Evolutionary conservation across 2,329 filamentous ascomycete species (phyloP).

Genomic region (Exophiala xenobiotica): DNA sequence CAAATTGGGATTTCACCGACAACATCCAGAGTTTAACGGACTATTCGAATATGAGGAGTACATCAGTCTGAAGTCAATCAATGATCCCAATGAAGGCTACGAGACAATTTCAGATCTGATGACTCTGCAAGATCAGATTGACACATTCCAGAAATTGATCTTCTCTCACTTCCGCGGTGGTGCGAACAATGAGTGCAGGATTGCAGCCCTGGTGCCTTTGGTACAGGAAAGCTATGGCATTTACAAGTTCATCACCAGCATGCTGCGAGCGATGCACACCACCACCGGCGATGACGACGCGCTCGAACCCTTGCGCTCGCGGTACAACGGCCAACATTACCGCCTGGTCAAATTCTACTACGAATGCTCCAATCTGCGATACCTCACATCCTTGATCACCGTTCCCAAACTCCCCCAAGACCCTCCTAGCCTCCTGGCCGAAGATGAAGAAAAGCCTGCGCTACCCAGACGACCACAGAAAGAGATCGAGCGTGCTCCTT

Average conservation of each 20-base stretch:
- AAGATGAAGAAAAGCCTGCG: constrained; percentile 80
- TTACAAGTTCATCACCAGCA: constrained; percentile 99
- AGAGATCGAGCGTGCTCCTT: constrained; percentile 69
- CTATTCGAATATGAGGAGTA: constrained; percentile 99
- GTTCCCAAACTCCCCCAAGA: constrained; percentile 95
- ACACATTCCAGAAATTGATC: constrained; percentile 96
- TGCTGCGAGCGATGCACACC: constrained; percentile 96
- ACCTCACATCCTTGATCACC: constrained; percentile 92
- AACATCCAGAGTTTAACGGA: constrained; percentile 95
- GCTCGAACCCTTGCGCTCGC: constrained; percentile 77
- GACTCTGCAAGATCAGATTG: constrained; percentile 96
- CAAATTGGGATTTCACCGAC: constrained; percentile 93
- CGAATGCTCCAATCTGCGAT: constrained; percentile 95
- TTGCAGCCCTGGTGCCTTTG: constrained; percentile 86
- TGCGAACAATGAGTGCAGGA: constrained; percentile 93
- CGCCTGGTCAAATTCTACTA: constrained; percentile 97
- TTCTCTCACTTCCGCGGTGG: constrained; percentile 94
- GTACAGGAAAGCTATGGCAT: constrained; percentile 99
- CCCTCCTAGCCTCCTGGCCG: constrained; percentile 80
- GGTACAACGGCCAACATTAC: constrained; percentile 96
- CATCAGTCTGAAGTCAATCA: constrained; percentile 94
- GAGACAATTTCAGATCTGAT: constrained; percentile 97
- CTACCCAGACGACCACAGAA: constrained; percentile 71
- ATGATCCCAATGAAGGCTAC: constrained; percentile 95
- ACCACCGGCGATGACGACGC: constrained; percentile 93